phyloP scores from a whole-genome alignment of 371 early-diverging fungal species.

The Saksenaea oblongispora region DNA sequence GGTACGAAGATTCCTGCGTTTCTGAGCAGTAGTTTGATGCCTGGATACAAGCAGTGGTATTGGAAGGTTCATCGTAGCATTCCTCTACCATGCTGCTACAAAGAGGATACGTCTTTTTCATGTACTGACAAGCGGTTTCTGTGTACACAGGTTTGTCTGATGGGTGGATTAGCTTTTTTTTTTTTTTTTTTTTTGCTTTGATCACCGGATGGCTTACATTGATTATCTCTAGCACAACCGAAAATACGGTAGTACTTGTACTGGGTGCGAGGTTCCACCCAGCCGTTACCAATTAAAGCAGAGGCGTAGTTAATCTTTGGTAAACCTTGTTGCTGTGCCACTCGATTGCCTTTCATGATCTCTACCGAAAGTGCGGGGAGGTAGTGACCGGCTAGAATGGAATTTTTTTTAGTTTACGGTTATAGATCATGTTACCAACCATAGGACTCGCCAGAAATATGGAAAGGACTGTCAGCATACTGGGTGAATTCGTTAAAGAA shows the following conservation, averaged over 20 bases:
- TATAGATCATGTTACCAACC: conserved; percentile 11
- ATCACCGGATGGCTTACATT: conserved; percentile 14
- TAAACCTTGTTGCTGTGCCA: conserved; percentile 37
- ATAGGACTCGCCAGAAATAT: conserved; percentile 70
- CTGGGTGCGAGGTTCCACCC: conserved; percentile 84
- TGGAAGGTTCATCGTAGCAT: conserved; percentile 75
- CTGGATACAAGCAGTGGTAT: conserved; percentile 74
- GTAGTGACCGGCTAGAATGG: conserved; percentile 63
- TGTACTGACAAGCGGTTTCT: conserved; percentile 65
- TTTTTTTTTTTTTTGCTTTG: too few relatives aligned
- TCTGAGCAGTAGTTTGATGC: conserved; percentile 75
- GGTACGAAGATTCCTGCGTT: background rate
- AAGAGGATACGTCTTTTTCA: conserved; percentile 68
- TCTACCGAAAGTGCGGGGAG: conserved; percentile 71
- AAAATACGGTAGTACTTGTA: conserved; percentile 84
- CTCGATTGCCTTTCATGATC: conserved; percentile 63
- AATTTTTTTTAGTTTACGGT: background rate
- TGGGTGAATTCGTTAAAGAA: conserved; percentile 68
- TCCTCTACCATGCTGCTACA: conserved; percentile 71
- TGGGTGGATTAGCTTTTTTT: background rate
- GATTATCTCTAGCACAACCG: conserved; percentile 62
- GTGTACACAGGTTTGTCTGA: conserved; percentile 34
- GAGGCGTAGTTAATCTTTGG: conserved; percentile 43
- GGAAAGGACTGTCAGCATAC: conserved; percentile 35
- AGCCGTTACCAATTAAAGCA: conserved; percentile 87